Evolutionary conservation across 805 yeast genomes (phyloP).

Genomic region (Wickerhamomyces strasburgensis): DNA sequence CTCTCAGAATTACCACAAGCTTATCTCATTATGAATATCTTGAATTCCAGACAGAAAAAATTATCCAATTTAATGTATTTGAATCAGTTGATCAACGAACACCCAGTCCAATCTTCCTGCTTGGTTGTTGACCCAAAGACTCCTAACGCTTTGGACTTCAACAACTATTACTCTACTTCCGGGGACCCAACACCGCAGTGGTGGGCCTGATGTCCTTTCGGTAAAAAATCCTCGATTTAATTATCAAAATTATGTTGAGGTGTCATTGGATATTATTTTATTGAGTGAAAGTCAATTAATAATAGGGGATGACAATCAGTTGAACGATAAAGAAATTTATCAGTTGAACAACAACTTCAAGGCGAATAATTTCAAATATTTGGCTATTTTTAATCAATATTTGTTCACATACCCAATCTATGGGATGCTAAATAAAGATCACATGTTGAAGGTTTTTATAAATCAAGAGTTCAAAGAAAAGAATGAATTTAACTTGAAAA

Average conservation of each 20-base stretch:
- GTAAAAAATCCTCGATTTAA: constrained; percentile 25
- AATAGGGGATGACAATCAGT: constrained; percentile 20
- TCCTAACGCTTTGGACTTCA: constrained; percentile 8
- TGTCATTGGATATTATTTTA: constrained; percentile 27
- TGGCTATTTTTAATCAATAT: constrained; percentile 17
- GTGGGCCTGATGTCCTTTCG: constrained; percentile 28
- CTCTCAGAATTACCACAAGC: background rate
- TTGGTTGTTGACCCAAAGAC: constrained; percentile 11
- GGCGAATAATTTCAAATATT: constrained; percentile 15
- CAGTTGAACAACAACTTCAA: constrained; percentile 19
- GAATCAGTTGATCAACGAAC: constrained; percentile 9
- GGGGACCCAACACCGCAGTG: constrained; percentile 23
- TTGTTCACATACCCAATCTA: constrained; percentile 22
- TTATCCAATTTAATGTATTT: constrained; percentile 14
- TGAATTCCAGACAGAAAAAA: constrained; percentile 14
- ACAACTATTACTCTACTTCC: constrained; percentile 17
- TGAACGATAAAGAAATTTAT: constrained; percentile 8
- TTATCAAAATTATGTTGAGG: constrained; percentile 24
- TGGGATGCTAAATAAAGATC: constrained; percentile 14
- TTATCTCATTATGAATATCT: constrained; percentile 8
- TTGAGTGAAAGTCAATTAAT: constrained; percentile 28
- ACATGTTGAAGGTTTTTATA: constrained; percentile 17
- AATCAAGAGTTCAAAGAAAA: constrained; percentile 20
- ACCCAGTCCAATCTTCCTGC: constrained; percentile 4
- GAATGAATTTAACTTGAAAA: constrained; percentile 21